Conservation (phyloP, 352 stramenopile species). For the Aphanomyces euteiches region DNA sequence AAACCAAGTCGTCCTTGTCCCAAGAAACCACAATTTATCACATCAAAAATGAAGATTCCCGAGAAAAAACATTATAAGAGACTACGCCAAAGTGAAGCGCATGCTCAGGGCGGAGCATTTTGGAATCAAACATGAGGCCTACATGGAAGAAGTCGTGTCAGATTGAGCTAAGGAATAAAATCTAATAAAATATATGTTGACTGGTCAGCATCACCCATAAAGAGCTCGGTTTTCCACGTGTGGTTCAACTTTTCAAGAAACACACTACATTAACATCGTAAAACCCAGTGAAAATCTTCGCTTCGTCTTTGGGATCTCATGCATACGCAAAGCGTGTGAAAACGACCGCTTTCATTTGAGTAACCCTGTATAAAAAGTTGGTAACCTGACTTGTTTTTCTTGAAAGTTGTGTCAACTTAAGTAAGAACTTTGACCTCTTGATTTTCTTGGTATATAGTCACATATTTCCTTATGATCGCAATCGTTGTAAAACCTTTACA, state of each 20-base stretch:
- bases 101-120: no score
- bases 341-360: not conserved
- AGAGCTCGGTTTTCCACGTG: not conserved
- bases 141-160: no score
- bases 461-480: not conserved
- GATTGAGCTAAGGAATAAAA: no score
- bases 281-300: not conserved
- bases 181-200: no score
- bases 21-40: no score
- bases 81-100: no score
- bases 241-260: not conserved
- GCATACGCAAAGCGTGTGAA: not conserved
- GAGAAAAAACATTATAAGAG: no score
- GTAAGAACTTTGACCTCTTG: not conserved
- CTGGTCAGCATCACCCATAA: slow-evolving; percentile 1
- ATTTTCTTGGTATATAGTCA: not conserved
- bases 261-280: no score
- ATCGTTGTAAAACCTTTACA: not conserved
- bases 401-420: not conserved
- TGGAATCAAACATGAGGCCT: no score
- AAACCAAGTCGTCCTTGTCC: no score
- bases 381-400: not conserved
- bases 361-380: not conserved
- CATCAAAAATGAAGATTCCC: no score
- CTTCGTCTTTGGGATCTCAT: not conserved